Evolutionary conservation across 306 rosid species (phyloP).

Genomic region (Vigna mungo): DNA sequence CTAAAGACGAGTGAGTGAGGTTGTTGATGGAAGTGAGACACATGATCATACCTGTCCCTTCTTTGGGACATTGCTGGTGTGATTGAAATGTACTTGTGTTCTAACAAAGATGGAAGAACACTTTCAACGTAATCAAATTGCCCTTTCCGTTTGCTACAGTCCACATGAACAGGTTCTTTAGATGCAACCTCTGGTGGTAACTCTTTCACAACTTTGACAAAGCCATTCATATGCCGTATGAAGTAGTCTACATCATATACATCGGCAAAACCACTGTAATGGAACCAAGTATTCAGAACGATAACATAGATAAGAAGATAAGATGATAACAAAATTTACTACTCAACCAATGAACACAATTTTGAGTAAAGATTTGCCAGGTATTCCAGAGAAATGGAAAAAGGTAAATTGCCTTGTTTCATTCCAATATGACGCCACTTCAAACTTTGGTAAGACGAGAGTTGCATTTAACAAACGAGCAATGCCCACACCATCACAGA

Average conservation of each 20-base stretch:
- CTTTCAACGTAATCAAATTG: conserved; percentile 88
- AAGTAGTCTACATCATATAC: conserved; percentile 87
- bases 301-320: not conserved
- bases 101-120: conserved; percentile 76
- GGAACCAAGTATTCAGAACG: conserved; percentile 37
- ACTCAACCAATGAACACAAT: conserved; percentile 10
- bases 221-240: conserved; percentile 72
- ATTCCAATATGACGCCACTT: conserved; percentile 94
- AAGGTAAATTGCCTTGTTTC: conserved; percentile 74
- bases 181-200: conserved; percentile 72
- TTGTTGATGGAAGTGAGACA: conserved; percentile 1
- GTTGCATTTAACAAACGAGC: conserved; percentile 88
- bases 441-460: conserved; percentile 87
- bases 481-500: conserved; percentile 94
- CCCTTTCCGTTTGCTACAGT: conserved; percentile 94
- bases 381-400: conserved; percentile 14
- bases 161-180: conserved; percentile 76
- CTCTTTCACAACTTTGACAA: conserved; percentile 71
- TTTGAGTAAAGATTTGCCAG: not conserved
- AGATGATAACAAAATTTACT: conserved; percentile 9
- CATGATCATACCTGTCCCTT: conserved; percentile 77
- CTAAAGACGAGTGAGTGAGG: not conserved
- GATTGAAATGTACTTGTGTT: conserved; percentile 80
- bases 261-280: conserved; percentile 88
- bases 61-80: conserved; percentile 96